Percentiles rank a stretch among this genome's conserved stretches.
These are phyloP conservation scores for Penicillium verrucosum DNA, from an alignment of 2,329 filamentous ascomycete genomes.

Conservation along the genomic window DNA sequence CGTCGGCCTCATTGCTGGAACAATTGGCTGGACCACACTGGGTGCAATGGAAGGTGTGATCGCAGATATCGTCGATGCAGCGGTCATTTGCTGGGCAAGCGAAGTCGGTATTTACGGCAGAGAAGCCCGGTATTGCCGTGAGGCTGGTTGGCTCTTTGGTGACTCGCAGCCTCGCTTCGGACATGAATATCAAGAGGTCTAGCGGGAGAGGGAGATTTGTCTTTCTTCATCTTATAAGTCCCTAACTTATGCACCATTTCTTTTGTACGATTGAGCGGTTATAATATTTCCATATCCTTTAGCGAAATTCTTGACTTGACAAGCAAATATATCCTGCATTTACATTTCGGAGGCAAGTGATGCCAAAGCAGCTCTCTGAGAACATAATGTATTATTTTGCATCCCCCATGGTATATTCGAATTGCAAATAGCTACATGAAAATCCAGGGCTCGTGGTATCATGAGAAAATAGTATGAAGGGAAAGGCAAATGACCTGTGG, in stretches of 20 bases:
- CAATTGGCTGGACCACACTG: slow-evolving; percentile 91
- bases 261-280: slow-evolving; percentile 1
- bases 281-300: not conserved
- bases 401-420: slow-evolving; percentile 18
- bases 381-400: not conserved
- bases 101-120: slow-evolving; percentile 66
- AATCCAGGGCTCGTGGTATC: slow-evolving; percentile 34
- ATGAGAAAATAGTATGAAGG: slow-evolving; percentile 21
- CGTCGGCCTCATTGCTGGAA: slow-evolving; percentile 84
- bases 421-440: slow-evolving; percentile 20
- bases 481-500: slow-evolving; percentile 8
- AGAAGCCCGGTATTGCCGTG: slow-evolving; percentile 77
- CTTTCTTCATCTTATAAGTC: not conserved
- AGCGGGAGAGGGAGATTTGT: not conserved
- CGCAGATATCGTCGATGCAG: slow-evolving; percentile 80
- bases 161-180: slow-evolving; percentile 40
- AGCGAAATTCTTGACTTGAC: not conserved
- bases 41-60: slow-evolving; percentile 87
- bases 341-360: not conserved
- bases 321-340: not conserved
- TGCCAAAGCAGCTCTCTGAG: not conserved
- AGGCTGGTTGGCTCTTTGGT: slow-evolving; percentile 85
- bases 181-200: slow-evolving; percentile 19
- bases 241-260: not conserved
- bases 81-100: slow-evolving; percentile 91